Evolutionary conservation across 192 early-diverging fungal genomes (phyloP), one percentile per base, ranked within the genome.

Genomic region (Coemansia sp.): DNA sequence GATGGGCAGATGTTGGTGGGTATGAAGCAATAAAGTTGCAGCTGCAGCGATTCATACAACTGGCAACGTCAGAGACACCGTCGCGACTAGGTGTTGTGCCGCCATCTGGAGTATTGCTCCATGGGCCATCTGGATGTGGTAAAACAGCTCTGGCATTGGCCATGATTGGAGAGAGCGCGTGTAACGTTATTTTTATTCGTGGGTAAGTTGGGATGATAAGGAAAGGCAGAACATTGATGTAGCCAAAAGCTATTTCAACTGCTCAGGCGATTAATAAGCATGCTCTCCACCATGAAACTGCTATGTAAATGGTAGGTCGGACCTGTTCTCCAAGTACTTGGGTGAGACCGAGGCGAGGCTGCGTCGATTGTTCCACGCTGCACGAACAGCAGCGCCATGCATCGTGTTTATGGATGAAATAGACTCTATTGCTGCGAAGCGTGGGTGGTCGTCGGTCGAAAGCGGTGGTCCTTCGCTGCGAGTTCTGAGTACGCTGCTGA

Each of bases 331-430:
- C 60, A 96, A 95, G 79, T 99, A 97, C 60, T 77, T 97, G 0
- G 96, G 96, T 11, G 95, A 97, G 50, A 94, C 95, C 0, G 97
- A 99, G 76, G 85, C 80, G 0, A 83, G 70, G 9, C 74, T 99
- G 20, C 84, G 97, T n/a, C 73, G 82, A 2, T 70, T 96, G 40
- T 99, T 97, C 86, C 83, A 85, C 8, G 84, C 87, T n/a, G 95
- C 97, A 0, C 85, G 89, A 24, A 76, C 85, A 20, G 82, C 93
- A n/a, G 85, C 89, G n/a, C 96, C 97, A 0, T 96, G 93, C 60
- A 84, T 98, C 42, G 67, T 98, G 28, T 96, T 97, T 75, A 86
- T 99, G 70, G 97, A 99, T 69, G 94, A 97, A 60, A 84, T 99
- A 69, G 97, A 99, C 74, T 84, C 90, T 0, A 87, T 97, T n/a